Evolutionary conservation across 2,329 filamentous ascomycete species (phyloP).

Genomic region (Cylindrodendrum hubeiense): DNA sequence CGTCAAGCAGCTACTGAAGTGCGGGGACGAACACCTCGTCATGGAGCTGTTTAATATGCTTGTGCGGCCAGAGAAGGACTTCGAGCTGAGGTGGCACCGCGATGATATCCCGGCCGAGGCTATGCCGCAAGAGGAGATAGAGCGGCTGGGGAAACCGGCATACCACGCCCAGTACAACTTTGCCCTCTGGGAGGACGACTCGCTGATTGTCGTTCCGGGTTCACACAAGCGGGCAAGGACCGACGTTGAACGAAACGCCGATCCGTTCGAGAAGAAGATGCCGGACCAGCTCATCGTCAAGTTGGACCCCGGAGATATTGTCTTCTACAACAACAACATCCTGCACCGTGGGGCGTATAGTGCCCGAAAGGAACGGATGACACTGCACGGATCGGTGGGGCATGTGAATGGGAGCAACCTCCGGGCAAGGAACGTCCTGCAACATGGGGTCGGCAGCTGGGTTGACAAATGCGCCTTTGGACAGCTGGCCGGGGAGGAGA

Average conservation of each 20-base stretch:
- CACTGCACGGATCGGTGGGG: slow-evolving; percentile 79
- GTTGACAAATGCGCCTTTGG: slow-evolving; percentile 70
- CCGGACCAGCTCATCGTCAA: slow-evolving; percentile 75
- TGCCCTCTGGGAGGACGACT: slow-evolving; percentile 80
- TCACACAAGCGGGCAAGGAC: slow-evolving; percentile 81
- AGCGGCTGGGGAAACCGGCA: slow-evolving; percentile 69
- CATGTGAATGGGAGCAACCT: slow-evolving; percentile 65
- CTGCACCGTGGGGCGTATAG: slow-evolving; percentile 79
- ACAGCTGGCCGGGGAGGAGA: slow-evolving; percentile 56
- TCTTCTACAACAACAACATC: slow-evolving; percentile 94
- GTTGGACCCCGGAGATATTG: slow-evolving; percentile 80
- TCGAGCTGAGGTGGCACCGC: slow-evolving; percentile 85
- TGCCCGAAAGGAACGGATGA: slow-evolving; percentile 71
- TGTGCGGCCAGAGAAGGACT: slow-evolving; percentile 77
- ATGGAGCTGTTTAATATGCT: slow-evolving; percentile 93
- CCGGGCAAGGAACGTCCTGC: slow-evolving; percentile 78
- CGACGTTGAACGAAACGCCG: slow-evolving; percentile 74
- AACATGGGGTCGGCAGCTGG: slow-evolving; percentile 79
- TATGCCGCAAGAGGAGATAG: slow-evolving; percentile 74
- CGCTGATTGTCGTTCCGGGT: slow-evolving; percentile 81
- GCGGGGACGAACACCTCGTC: slow-evolving; percentile 73
- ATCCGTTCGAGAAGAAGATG: slow-evolving; percentile 71
- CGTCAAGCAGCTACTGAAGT: slow-evolving; percentile 73
- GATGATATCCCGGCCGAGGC: slow-evolving; percentile 83
- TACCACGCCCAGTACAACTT: slow-evolving; percentile 91